Conservation (phyloP, 106 monocot genomes). For the Vanilla planifolia region DNA sequence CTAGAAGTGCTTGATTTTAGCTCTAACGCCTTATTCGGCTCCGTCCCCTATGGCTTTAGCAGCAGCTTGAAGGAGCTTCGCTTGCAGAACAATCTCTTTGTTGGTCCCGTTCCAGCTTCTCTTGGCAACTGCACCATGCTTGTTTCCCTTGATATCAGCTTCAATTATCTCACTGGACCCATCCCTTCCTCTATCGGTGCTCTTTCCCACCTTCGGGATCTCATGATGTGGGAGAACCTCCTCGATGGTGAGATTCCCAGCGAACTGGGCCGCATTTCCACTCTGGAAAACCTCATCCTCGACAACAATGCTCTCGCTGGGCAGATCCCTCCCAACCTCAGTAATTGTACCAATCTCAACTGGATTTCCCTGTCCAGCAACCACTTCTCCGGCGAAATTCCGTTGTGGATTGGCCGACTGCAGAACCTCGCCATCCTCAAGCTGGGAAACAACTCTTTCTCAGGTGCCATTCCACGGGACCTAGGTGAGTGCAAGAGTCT, state of each 20-base stretch:
- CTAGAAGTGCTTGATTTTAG: conserved; percentile 63
- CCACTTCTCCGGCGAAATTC: conserved; percentile 59
- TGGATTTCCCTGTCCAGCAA: conserved; percentile 93
- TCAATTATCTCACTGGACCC: conserved; percentile 65
- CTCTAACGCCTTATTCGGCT: conserved; percentile 49
- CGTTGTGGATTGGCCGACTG: conserved; percentile 64
- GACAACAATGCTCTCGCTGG: conserved; percentile 84
- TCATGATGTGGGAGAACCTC: conserved; percentile 87
- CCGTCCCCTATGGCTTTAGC: conserved; percentile 27
- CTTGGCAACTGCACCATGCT: conserved; percentile 61
- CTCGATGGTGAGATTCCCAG: conserved; percentile 69
- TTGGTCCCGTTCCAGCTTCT: conserved; percentile 40
- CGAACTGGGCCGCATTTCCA: conserved; percentile 24
- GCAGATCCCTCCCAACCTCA: conserved; percentile 46
- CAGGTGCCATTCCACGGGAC: conserved; percentile 78
- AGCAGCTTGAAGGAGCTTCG: conserved; percentile 42
- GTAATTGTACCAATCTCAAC: conserved; percentile 66
- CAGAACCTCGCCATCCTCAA: conserved; percentile 80
- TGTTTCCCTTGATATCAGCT: conserved; percentile 76
- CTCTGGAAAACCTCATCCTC: conserved; percentile 74
- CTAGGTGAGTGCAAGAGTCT: conserved; percentile 90
- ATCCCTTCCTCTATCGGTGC: conserved; percentile 49
- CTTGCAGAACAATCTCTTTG: conserved; percentile 68
- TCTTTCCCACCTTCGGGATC: conserved; percentile 43
- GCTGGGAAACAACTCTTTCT: conserved; percentile 89